These are phyloP conservation scores for Fusarium pseudonygamai DNA, from an alignment of 2,329 filamentous ascomycete genomes.

Conservation along the genomic window DNA sequence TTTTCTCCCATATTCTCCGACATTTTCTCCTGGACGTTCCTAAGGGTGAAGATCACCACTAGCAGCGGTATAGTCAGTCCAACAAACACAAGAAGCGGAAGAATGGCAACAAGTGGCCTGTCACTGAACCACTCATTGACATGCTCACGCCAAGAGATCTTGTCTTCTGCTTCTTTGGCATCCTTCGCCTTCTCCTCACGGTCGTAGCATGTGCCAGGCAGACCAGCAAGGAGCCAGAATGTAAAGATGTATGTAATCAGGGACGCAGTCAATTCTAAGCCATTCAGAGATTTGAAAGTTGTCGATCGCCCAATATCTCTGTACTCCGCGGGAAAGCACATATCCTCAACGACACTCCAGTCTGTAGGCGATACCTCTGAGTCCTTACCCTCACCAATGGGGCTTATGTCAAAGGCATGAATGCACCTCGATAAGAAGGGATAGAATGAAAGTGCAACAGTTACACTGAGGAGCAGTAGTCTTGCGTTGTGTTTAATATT, in stretches of 20 bases:
- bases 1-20: neutral
- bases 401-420: slow-evolving; percentile 22
- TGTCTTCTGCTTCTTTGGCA: neutral
- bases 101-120: neutral
- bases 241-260: slow-evolving; percentile 11
- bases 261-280: slow-evolving; percentile 9
- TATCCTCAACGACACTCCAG: slow-evolving; percentile 9
- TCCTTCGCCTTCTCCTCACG: neutral
- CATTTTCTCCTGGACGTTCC: slow-evolving; percentile 13
- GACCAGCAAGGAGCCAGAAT: slow-evolving; percentile 24
- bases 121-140: slow-evolving; percentile 6
- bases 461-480: slow-evolving; percentile 14
- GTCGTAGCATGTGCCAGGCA: slow-evolving; percentile 1
- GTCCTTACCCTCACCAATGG: slow-evolving; percentile 16
- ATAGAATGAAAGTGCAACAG: slow-evolving; percentile 33
- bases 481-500: slow-evolving; percentile 13
- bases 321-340: slow-evolving; percentile 17
- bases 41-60: slow-evolving; percentile 15
- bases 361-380: slow-evolving; percentile 3
- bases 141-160: neutral
- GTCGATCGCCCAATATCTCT: neutral
- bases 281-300: slow-evolving; percentile 2
- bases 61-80: slow-evolving; percentile 16
- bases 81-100: slow-evolving; percentile 9
- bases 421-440: slow-evolving; percentile 41